A percentile compares a stretch with the other conserved stretches of the same genome.
Evolutionary conservation across 1,284 basidiomycete species (phyloP).

Genomic region (Takashimella tepidaria): DNA sequence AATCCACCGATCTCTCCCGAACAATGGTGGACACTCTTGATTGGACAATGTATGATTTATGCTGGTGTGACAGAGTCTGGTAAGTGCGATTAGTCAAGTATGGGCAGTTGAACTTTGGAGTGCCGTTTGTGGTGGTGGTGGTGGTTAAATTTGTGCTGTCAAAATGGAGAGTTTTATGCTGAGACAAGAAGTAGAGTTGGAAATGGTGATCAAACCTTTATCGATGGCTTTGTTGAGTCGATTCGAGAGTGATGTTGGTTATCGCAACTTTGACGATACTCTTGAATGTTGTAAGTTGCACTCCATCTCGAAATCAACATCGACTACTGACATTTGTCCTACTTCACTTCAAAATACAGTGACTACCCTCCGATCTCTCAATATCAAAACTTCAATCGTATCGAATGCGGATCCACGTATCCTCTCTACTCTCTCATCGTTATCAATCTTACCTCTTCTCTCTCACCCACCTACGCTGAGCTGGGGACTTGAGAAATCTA

Average conservation of each 20-base stretch:
- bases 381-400: slow-evolving; percentile 39
- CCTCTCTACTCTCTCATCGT: slow-evolving; percentile 26
- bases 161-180: too few species aligned
- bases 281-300: slow-evolving; percentile 26
- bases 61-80: slow-evolving; percentile 33
- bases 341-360: too few species aligned
- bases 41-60: slow-evolving; percentile 34
- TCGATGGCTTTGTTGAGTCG: slow-evolving; percentile 29
- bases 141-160: not conserved
- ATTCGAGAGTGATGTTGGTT: slow-evolving; percentile 45
- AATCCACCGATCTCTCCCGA: slow-evolving; percentile 37
- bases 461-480: slow-evolving; percentile 39
- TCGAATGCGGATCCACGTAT: slow-evolving; percentile 48
- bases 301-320: too few species aligned
- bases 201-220: slow-evolving; percentile 17
- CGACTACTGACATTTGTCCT: too few species aligned
- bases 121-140: not conserved
- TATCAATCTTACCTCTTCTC: slow-evolving; percentile 34
- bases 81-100: slow-evolving; percentile 10
- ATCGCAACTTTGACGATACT: slow-evolving; percentile 43
- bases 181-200: slow-evolving; percentile 20
- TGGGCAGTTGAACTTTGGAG: too few species aligned
- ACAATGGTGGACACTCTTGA: slow-evolving; percentile 45
- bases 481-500: slow-evolving; percentile 39
- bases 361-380: slow-evolving; percentile 25